These are phyloP conservation scores for Pneumocystis murina DNA, from an alignment of 1,139 yeast species.

Conservation along the genomic window DNA sequence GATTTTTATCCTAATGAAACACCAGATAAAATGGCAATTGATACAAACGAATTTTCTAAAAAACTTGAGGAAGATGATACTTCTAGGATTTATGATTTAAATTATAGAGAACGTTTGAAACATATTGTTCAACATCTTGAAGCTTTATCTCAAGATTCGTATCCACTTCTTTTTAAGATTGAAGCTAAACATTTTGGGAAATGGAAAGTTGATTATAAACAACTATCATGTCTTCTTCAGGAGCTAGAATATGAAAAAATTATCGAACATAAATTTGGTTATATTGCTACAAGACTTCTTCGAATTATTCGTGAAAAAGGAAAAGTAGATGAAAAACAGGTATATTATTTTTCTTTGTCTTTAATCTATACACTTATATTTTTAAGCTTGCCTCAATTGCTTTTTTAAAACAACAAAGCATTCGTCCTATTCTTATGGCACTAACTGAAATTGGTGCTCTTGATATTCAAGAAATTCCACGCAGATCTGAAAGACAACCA, in stretches of 20 bases:
- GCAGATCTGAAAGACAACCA: constrained; percentile 84
- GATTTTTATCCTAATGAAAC: neutral
- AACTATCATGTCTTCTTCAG: constrained; percentile 29
- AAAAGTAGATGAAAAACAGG: constrained; percentile 71
- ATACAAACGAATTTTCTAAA: constrained; percentile 17
- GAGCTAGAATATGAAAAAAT: constrained; percentile 46
- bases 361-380: neutral
- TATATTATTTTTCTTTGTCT: constrained; percentile 33
- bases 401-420: constrained; percentile 59
- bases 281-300: constrained; percentile 46
- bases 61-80: constrained; percentile 20
- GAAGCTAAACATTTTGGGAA: constrained; percentile 28
- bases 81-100: constrained; percentile 19
- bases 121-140: constrained; percentile 32
- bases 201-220: constrained; percentile 29
- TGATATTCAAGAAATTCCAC: constrained; percentile 74
- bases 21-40: constrained; percentile 15
- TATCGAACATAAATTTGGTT: constrained; percentile 32
- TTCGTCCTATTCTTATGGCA: constrained; percentile 35
- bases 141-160: constrained; percentile 22
- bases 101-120: constrained; percentile 14
- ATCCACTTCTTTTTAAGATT: constrained; percentile 22
- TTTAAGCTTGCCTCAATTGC: constrained; percentile 29
- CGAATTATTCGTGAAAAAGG: constrained; percentile 53
- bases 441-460: constrained; percentile 28